These are phyloP conservation scores for Themeda triandra DNA, from an alignment of 176 grass and related monocot species.

Conservation along the genomic window DNA sequence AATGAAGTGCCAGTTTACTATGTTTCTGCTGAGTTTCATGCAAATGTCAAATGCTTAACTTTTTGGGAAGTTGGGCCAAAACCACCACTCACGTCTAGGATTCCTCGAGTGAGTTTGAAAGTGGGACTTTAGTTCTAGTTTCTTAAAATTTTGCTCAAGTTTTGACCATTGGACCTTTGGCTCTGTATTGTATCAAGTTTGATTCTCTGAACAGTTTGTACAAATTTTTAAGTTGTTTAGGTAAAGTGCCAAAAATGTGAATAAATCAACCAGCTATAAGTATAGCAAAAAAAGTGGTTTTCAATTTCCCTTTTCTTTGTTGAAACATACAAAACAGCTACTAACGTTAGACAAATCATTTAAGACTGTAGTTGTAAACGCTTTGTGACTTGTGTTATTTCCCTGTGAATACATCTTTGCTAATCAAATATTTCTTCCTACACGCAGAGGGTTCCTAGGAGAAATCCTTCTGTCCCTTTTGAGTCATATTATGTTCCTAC, in stretches of 20 bases:
- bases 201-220: background rate
- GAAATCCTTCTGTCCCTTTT: conserved; percentile 64
- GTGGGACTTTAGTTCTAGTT: background rate
- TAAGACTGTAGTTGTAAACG: background rate
- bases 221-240: background rate
- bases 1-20: background rate
- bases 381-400: conserved; percentile 26
- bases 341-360: background rate
- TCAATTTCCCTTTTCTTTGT: background rate
- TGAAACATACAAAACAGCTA: background rate
- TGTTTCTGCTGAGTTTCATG: background rate
- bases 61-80: background rate
- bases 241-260: background rate
- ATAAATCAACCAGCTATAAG: background rate
- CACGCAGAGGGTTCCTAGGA: conserved; percentile 75
- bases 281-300: background rate
- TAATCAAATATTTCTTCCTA: conserved; percentile 31
- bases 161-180: background rate
- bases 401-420: conserved; percentile 16
- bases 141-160: background rate
- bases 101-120: background rate
- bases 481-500: conserved; percentile 81
- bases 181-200: background rate
- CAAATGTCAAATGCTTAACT: background rate
- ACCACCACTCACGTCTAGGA: background rate